Base-by-base conservation (phyloP, 148 eudicot species). In the Rhododendron williamsianum region DNA sequence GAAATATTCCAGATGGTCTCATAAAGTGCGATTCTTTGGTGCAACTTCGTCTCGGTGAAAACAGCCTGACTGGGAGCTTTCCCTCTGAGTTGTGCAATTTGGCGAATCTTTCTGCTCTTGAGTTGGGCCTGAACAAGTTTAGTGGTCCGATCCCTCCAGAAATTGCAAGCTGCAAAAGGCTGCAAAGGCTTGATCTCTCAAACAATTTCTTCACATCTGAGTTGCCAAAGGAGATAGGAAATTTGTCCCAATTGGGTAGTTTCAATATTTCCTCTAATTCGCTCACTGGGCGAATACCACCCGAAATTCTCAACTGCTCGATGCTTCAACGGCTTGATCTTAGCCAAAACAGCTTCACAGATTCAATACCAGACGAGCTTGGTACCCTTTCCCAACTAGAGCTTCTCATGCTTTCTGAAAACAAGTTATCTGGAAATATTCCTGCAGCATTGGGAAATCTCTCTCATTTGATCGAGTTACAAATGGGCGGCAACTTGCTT, bases 271-370 rank as follows among this genome's bases (percentile, higher is more conserved):
- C 99, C 0, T 93, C 90, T 0, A 97, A 95, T 89, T 85, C 79
- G 52, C 90, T 97, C 81, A 91, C 85, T 0, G 99, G 99, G 30
- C 71, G 56, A 58, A 87, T 97, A 51, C 98, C 98, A 49, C 83
- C 76, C 13, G 93, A 93, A 78, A 92, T 97, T 77, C 85, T 87
- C 41, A 91, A 88, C 85, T 96, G 99, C 91, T 95, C 91, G 91
- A 88, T 84, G 88, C 94, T 96, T 86, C 99, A 95, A 84, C 93
- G 98, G 72, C 98, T 96, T 69, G 99, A 96, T 89, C 93, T 96
- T 71, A 93, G 99, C 88, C 87, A 84, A 65, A 96, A 96, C 83
- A 83, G 89, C 60, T 95, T 96, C 83, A 82, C 78, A 8, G 94
- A 88, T 76, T 82, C 82, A 38, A 87, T 97, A 81, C 99, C 99